Conservation (phyloP, 164 flowering plant species). For the Nelumbo lutea region DNA sequence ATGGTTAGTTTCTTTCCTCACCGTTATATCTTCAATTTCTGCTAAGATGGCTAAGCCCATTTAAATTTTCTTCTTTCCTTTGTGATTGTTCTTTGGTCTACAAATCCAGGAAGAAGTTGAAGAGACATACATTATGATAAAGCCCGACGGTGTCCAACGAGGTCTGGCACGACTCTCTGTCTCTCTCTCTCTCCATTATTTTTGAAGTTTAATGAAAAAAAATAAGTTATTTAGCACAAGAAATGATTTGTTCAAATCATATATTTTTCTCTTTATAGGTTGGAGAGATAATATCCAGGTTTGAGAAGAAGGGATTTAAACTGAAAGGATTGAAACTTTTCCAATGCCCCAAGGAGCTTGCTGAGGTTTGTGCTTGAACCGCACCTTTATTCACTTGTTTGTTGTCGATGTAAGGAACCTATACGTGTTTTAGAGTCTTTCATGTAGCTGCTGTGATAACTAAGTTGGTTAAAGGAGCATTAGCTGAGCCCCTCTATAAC, state of each 20-base stretch:
- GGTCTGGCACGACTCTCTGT: conserved; percentile 60
- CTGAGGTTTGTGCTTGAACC: conserved; percentile 62
- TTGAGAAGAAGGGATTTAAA: conserved; percentile 97
- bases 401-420: background rate
- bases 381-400: background rate
- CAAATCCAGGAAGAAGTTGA: conserved; percentile 58
- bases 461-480: too few species aligned
- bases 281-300: conserved; percentile 91
- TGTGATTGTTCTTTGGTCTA: conserved; percentile 5
- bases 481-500: background rate
- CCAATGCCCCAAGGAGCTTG: conserved; percentile 80
- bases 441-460: too few species aligned
- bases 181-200: background rate
- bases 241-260: background rate
- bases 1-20: conserved; percentile 36
- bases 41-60: background rate
- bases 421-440: background rate
- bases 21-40: conserved; percentile 2
- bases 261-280: conserved; percentile 36
- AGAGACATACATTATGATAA: conserved; percentile 88
- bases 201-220: background rate
- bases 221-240: too few species aligned
- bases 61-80: background rate
- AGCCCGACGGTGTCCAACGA: conserved; percentile 97
- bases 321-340: conserved; percentile 89